Conservation (phyloP, 2,329 filamentous ascomycete species). For the Catunica adiposa region DNA sequence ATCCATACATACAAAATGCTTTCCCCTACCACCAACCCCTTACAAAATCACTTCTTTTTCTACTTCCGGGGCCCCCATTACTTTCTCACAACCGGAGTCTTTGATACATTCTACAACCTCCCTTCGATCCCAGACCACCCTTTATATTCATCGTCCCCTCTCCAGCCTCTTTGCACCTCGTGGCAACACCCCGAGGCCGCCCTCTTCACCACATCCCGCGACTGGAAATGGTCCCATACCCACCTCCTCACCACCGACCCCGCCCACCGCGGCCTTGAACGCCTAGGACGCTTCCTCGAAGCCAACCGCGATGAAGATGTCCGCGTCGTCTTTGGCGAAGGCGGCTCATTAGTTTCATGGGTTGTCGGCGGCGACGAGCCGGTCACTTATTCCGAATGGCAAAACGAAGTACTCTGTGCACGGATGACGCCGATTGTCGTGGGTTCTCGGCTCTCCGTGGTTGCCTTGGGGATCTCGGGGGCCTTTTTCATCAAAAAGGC, state of each 20-base stretch:
- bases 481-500: slow-evolving; percentile 13
- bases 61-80: slow-evolving; percentile 12
- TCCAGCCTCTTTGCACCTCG: slow-evolving; percentile 7
- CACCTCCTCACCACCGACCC: slow-evolving; percentile 7
- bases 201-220: slow-evolving; percentile 7
- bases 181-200: slow-evolving; percentile 6
- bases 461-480: slow-evolving; percentile 8
- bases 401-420: not conserved
- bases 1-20: not conserved
- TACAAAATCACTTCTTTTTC: slow-evolving; percentile 11
- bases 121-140: slow-evolving; percentile 2
- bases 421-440: slow-evolving; percentile 12
- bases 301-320: slow-evolving; percentile 12
- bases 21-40: not conserved
- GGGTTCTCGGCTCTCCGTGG: slow-evolving; percentile 5
- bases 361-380: slow-evolving; percentile 1
- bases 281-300: slow-evolving; percentile 3
- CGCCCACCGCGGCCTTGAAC: not conserved
- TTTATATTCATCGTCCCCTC: slow-evolving; percentile 1
- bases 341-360: slow-evolving; percentile 11
- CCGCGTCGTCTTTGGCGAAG: slow-evolving; percentile 10
- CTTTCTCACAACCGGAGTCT: slow-evolving; percentile 12
- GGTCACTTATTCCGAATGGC: slow-evolving; percentile 10
- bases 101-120: slow-evolving; percentile 10
- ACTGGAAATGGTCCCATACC: slow-evolving; percentile 11